A percentile compares a stretch with the other conserved stretches of the same genome.
phyloP scores from a whole-genome alignment of 1,284 basidiomycete species.

The Afroboletus lepidellus region DNA sequence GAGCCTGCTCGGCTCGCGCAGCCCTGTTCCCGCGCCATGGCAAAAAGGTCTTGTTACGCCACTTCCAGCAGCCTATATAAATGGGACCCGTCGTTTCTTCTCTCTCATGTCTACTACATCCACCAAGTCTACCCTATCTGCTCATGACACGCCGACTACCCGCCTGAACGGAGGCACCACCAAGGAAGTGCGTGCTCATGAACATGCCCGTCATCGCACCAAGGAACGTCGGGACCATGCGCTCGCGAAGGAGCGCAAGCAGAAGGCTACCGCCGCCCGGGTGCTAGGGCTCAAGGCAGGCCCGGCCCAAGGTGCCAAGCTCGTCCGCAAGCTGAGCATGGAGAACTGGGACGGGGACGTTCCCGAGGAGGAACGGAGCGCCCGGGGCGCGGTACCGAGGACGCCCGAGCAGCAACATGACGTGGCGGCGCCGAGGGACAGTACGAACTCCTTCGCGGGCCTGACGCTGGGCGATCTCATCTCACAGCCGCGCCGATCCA shows the following conservation, averaged over 20 bases:
- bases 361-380: conserved; percentile 6
- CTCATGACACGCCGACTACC: conserved; percentile 20
- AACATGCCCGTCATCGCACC: conserved; percentile 33
- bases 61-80: conserved; percentile 33
- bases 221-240: conserved; percentile 35
- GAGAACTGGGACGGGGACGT: conserved; percentile 32
- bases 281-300: conserved; percentile 23
- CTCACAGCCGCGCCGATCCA: conserved; percentile 23
- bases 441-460: conserved; percentile 11
- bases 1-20: conserved; percentile 20
- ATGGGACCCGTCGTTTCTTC: conserved; percentile 5
- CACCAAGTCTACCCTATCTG: conserved; percentile 16
- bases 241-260: conserved; percentile 33
- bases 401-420: neutral
- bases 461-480: conserved; percentile 31
- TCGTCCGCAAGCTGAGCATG: conserved; percentile 28
- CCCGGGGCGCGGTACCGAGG: neutral
- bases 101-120: conserved; percentile 32
- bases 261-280: conserved; percentile 21
- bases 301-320: conserved; percentile 19
- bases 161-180: conserved; percentile 17
- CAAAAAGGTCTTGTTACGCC: conserved; percentile 21
- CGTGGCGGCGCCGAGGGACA: conserved; percentile 3
- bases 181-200: conserved; percentile 32
- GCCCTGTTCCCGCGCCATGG: conserved; percentile 27